phyloP scores from a whole-genome alignment of 2,329 filamentous ascomycete species.

The Zymoseptoria tritici region DNA sequence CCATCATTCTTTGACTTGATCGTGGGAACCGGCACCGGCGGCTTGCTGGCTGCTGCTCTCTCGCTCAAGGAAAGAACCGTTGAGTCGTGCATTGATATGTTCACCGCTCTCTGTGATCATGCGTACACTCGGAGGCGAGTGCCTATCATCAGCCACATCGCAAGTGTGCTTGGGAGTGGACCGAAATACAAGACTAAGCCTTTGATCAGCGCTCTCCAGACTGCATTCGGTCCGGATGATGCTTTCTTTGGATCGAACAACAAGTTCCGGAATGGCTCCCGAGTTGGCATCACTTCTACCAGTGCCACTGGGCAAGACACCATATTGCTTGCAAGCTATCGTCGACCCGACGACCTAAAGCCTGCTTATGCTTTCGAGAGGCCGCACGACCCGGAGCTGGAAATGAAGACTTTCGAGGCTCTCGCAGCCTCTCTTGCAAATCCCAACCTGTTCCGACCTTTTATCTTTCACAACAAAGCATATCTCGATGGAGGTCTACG shows the following conservation, averaged over 20 bases:
- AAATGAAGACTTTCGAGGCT: slow-evolving; percentile 46
- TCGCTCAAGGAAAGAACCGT: slow-evolving; percentile 34
- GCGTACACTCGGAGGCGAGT: slow-evolving; percentile 37
- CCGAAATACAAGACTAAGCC: slow-evolving; percentile 31
- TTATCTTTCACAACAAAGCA: slow-evolving; percentile 40
- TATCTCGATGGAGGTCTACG: slow-evolving; percentile 46
- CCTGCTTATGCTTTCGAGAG: slow-evolving; percentile 35
- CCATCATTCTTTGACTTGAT: slow-evolving; percentile 45
- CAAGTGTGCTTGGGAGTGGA: slow-evolving; percentile 22
- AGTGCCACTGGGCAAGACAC: slow-evolving; percentile 34
- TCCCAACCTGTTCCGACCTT: slow-evolving; percentile 46
- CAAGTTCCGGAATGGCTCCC: slow-evolving; percentile 23
- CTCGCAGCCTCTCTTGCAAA: slow-evolving; percentile 45
- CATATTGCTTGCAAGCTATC: slow-evolving; percentile 42
- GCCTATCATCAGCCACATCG: slow-evolving; percentile 28
- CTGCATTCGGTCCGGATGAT: slow-evolving; percentile 32
- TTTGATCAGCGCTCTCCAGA: slow-evolving; percentile 31
- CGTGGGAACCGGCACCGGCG: slow-evolving; percentile 41
- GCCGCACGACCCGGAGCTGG: slow-evolving; percentile 32
- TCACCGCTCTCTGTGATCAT: slow-evolving; percentile 33
- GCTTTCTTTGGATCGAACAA: slow-evolving; percentile 22
- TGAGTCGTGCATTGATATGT: slow-evolving; percentile 33
- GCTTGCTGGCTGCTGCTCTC: slow-evolving; percentile 39
- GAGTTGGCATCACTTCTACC: slow-evolving; percentile 40
- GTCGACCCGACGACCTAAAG: slow-evolving; percentile 26